These are phyloP conservation scores for Colletotrichum neosansevieriae DNA, from an alignment of 2,329 filamentous ascomycete species.

Conservation along the genomic window DNA sequence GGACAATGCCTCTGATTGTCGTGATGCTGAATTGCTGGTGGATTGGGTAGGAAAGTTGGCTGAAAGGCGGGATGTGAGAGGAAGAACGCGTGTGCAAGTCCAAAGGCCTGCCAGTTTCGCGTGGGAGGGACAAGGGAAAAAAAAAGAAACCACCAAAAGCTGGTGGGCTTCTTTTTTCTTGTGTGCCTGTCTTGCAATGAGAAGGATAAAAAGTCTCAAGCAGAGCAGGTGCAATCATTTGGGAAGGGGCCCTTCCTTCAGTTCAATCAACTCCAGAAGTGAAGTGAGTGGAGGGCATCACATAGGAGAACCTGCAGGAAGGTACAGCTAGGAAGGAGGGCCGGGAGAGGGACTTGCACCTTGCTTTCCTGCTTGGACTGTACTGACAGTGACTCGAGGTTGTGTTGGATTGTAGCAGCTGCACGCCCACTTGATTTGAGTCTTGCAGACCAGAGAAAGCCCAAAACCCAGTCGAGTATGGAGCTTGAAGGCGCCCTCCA, in stretches of 20 bases:
- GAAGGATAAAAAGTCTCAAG: conserved; percentile 7
- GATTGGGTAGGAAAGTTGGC: conserved; percentile 14
- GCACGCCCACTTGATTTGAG: conserved; percentile 3
- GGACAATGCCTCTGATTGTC: neutral
- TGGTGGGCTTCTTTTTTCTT: conserved; percentile 9
- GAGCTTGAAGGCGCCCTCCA: conserved; percentile 1
- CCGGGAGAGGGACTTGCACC: conserved; percentile 2
- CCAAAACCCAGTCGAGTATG: no score
- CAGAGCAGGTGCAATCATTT: conserved; percentile 24
- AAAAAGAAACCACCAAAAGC: conserved; percentile 23
- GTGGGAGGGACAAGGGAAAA: neutral
- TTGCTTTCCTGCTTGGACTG: conserved; percentile 12
- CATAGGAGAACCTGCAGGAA: conserved; percentile 25
- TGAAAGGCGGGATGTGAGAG: conserved; percentile 18
- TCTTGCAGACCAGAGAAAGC: no score
- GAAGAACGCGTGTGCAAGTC: neutral
- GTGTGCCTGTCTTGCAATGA: conserved; percentile 19
- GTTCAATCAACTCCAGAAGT: conserved; percentile 20
- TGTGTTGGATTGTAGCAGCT: conserved; percentile 5
- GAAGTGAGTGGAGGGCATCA: conserved; percentile 30
- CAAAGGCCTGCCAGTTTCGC: neutral
- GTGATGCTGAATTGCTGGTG: conserved; percentile 22
- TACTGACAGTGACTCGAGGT: neutral
- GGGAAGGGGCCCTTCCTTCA: conserved; percentile 25
- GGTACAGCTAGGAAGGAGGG: conserved; percentile 3